Evolutionary conservation across 768 basidiomycete species (phyloP).

Genomic region (Gymnopilus junonius): DNA sequence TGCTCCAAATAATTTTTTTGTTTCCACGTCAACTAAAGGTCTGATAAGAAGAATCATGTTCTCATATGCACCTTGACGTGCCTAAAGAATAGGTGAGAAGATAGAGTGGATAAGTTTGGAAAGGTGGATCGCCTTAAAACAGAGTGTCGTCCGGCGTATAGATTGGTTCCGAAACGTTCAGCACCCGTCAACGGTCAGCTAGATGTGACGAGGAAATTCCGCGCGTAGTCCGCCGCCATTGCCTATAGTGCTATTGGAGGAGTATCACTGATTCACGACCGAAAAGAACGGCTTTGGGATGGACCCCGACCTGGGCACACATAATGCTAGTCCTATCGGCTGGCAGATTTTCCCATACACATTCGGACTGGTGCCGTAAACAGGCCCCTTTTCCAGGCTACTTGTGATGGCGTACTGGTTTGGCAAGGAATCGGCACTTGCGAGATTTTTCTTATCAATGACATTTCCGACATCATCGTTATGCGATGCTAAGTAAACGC

Average conservation of each 20-base stretch:
- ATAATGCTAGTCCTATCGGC: background rate
- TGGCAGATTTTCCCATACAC: background rate
- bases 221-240: background rate
- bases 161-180: background rate
- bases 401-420: too few species aligned
- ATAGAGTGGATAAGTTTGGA: slow-evolving; percentile 1
- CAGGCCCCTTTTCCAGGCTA: background rate
- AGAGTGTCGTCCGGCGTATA: background rate
- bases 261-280: background rate
- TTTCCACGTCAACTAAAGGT: slow-evolving; percentile 23
- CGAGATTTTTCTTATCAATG: background rate
- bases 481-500: slow-evolving; percentile 50
- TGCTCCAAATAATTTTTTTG: slow-evolving; percentile 13
- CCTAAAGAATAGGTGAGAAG: slow-evolving; percentile 21
- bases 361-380: slow-evolving; percentile 6
- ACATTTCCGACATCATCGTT: background rate
- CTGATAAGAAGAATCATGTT: slow-evolving; percentile 18
- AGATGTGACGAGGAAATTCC: background rate
- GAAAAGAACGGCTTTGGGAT: background rate
- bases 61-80: slow-evolving; percentile 15
- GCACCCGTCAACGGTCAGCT: background rate
- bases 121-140: background rate
- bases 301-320: background rate
- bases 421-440: background rate
- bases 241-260: background rate